Evolutionary conservation across 1,139 yeast species (phyloP), one percentile per base, ranked within the genome.

Genomic region (Kodamaea derodonti): DNA sequence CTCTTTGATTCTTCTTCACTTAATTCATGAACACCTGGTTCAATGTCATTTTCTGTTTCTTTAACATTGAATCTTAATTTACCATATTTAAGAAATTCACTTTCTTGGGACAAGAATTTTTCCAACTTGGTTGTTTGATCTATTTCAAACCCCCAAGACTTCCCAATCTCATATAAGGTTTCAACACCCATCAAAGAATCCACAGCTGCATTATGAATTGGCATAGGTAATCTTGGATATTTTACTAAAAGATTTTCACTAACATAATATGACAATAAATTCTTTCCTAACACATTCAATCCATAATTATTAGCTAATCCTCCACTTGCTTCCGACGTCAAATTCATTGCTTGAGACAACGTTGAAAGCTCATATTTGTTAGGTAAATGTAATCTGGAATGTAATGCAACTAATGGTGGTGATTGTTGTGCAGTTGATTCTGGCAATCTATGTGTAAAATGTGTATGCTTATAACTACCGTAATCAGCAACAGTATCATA

Each of bases 201-300:
- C 5, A 84, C 78, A 1, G 94, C 88, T 20, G 79, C 75, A 48
- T 80, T 78, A 42, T 87, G 75, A 18, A 90, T 81, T 10, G 79
- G 73, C 48, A 83, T 74, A 20, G 99, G 97, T 42, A 94, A 71
- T 54, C 99, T 77, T 32, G 99, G 99, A 57, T 87, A 87, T 46
- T 74, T 77, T 34, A 81, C 61, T 51, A 87, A 65, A 40, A 90
- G 68, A 50, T 84, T 63, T 56, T 87, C 95, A 23, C 84, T 72
- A 3, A 81, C 82, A 52, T 86, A 83, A 58, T 81, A 87, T 20
- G 83, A 77, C 42, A 92, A 65, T 35, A 92, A 65, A 41, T 82
- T 78, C 52, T 81, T 79, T 35, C 98, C 98, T 52, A 90, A 79
- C 13, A 78, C 74, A 40, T 83, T 77, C 56, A 90, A 72, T n/a